Base-by-base conservation (phyloP, 345 rosid species). In the Jatropha curcas region DNA sequence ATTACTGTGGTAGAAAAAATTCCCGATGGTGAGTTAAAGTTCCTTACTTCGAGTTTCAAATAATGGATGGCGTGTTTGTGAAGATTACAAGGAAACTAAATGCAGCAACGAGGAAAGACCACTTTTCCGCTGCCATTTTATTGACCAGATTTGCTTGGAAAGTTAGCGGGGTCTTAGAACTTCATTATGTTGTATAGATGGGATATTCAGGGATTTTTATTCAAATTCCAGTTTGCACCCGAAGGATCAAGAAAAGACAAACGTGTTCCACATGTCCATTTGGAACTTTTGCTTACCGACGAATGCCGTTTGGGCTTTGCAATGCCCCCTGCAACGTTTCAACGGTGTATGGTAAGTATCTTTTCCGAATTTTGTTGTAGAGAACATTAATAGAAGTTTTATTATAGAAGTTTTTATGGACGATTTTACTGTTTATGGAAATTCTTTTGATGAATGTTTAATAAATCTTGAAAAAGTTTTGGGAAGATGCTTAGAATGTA, bases 281-380 rank as follows among this genome's bases (percentile, higher is more conserved):
- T 27, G 60, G 33, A 11, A 56, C 60, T 5, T 56, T 56, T 7
- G 60, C 33, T 0, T 27, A 22, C 14, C 30, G 13, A 7, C 25
- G 27, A 25, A 56, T 56, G 60, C 4, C 33, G 31, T 56, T 56
- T n/a, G n/a, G 31, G 3, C 60, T 56, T 56, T 56, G 60, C 2
- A 56, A n/a, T n/a, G n/a, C 24, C 60, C 7, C 60, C 16, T 6
- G 60, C 31, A 1, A 24, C 14, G 2, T 56, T 56, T 25, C 60
- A 56, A 24, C 6, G n/a, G 22, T 60, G 64, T 17, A 60, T 12
- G 64, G 41, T 60, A 14, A 60, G 39, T 33, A 60, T 60, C 5
- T 60, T 60, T 30, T 60, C 41, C 1, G 41, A n/a, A 60, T 30
- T 60, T 30, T 60, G 64, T 60, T n/a, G n/a, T n/a, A n/a, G n/a